Conservation (phyloP, 345 rosid genomes). For the Gossypium arboreum region DNA sequence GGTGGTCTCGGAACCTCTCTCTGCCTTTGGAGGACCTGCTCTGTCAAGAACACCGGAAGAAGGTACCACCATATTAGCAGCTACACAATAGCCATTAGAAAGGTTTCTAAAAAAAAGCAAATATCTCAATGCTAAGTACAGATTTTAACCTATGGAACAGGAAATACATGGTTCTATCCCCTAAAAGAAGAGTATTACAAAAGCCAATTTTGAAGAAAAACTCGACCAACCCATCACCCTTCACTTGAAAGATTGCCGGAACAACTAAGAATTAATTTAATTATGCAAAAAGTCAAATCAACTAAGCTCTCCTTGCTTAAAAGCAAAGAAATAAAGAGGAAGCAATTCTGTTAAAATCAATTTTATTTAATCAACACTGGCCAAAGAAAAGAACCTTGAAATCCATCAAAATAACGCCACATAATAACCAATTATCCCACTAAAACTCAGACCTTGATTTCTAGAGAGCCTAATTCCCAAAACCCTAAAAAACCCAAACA, state of each 20-base stretch:
- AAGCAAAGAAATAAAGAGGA: slow-evolving; percentile 5
- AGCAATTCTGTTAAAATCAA: background rate
- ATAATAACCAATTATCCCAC: background rate
- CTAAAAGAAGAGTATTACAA: background rate
- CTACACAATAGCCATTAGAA: background rate
- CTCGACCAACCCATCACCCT: background rate
- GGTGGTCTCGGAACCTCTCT: slow-evolving; percentile 11
- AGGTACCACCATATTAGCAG: background rate
- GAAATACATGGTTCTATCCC: background rate
- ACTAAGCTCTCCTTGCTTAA: slow-evolving; percentile 4
- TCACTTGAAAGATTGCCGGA: background rate
- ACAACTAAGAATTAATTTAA: background rate
- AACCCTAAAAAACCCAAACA: background rate
- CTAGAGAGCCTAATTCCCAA: background rate
- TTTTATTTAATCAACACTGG: background rate
- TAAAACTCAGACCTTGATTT: slow-evolving; percentile 6
- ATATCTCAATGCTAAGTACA: background rate
- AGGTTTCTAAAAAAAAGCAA: background rate
- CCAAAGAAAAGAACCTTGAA: background rate
- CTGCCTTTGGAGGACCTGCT: slow-evolving; percentile 23
- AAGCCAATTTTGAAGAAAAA: background rate
- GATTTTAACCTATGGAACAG: background rate
- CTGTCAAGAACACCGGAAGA: background rate
- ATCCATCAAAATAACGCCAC: background rate
- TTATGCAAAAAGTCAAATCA: background rate